Conservation (phyloP, 768 basidiomycete species). For the Sarcodon sp. region DNA sequence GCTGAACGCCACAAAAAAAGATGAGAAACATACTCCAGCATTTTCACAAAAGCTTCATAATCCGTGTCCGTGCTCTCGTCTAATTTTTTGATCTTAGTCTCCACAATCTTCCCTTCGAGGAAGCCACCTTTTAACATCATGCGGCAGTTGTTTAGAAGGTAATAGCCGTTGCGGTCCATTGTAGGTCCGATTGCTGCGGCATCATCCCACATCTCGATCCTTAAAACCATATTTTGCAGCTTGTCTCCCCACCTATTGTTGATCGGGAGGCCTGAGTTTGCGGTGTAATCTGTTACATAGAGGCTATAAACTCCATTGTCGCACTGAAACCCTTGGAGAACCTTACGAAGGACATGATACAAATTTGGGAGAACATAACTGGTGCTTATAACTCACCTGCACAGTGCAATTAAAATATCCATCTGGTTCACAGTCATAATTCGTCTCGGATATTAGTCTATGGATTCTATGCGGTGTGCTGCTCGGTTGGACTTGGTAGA, state of each 20-base stretch:
- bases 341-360: conserved; percentile 18
- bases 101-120: conserved; percentile 40
- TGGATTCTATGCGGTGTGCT: conserved; percentile 5
- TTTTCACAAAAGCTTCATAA: conserved; percentile 26
- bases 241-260: background rate
- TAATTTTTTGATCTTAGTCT: conserved; percentile 31
- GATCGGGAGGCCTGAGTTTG: conserved; percentile 24
- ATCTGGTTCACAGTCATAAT: conserved; percentile 4
- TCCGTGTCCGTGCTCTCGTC: conserved; percentile 23
- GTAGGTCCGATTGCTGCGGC: conserved; percentile 26
- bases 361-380: background rate
- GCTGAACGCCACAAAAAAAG: background rate
- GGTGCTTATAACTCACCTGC: conserved; percentile 26
- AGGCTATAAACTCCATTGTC: conserved; percentile 27
- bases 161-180: conserved; percentile 38
- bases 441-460: conserved; percentile 12
- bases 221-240: conserved; percentile 25
- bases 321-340: conserved; percentile 30
- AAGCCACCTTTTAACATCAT: conserved; percentile 27
- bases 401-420: conserved; percentile 18
- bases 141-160: conserved; percentile 38
- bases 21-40: conserved; percentile 33
- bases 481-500: conserved; percentile 4
- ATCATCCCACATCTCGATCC: conserved; percentile 45
- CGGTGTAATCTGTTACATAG: conserved; percentile 59